Percentiles rank a stretch among this genome's conserved stretches.
These are phyloP conservation scores for Populus hybrid DNA, from an alignment of 441 rosid genomes.

Conservation along the genomic window DNA sequence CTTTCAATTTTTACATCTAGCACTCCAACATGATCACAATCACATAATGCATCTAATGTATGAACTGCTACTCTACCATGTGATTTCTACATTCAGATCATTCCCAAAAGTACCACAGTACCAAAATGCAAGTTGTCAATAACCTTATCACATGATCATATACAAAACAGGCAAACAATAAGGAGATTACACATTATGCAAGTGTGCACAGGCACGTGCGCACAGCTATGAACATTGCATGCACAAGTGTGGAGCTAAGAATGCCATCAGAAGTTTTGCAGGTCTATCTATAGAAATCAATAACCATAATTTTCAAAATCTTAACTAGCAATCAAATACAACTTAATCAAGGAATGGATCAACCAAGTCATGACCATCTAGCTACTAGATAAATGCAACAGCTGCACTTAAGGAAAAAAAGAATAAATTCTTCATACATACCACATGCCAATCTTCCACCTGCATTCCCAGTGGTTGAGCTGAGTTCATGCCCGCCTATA, in stretches of 20 bases:
- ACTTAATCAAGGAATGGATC: background rate
- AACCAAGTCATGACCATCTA: background rate
- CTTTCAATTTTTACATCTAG: background rate
- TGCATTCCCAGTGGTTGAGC: conserved; percentile 89
- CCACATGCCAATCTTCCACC: conserved; percentile 99
- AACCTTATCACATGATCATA: background rate
- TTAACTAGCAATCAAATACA: background rate
- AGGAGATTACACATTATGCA: conserved; percentile 4
- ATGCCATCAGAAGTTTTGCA: background rate
- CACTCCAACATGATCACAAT: background rate
- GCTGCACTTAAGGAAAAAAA: background rate
- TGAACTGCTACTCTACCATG: background rate
- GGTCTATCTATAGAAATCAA: background rate
- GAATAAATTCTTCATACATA: conserved; percentile 29
- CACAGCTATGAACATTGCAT: background rate
- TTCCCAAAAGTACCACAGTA: background rate
- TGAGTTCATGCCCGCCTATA: conserved; percentile 94
- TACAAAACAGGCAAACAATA: background rate
- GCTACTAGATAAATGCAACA: background rate
- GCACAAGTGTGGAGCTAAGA: background rate
- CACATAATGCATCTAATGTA: background rate
- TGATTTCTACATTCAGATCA: background rate
- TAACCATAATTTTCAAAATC: background rate
- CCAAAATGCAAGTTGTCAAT: background rate
- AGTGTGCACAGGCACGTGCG: background rate